phyloP scores from a whole-genome alignment of 2,329 filamentous ascomycete species.

The Diplocarpon rosae region DNA sequence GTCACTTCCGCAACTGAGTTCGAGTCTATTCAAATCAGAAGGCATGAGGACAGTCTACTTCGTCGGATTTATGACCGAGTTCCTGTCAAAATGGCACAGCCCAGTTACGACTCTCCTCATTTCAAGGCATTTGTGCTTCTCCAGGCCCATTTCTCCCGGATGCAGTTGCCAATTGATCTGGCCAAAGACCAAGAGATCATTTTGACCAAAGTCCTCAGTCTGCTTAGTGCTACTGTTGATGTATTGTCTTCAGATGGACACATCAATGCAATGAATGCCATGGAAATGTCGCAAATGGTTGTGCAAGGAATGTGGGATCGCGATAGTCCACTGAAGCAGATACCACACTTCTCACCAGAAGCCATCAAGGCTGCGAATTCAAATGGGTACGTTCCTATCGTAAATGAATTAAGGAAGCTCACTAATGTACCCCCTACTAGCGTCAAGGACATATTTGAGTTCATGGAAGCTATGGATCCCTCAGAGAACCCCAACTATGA shows the following conservation, averaged over 20 bases:
- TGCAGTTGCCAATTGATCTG: slow-evolving; percentile 91
- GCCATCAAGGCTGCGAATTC: slow-evolving; percentile 74
- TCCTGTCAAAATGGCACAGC: slow-evolving; percentile 88
- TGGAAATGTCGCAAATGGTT: slow-evolving; percentile 99
- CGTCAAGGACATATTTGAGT: slow-evolving; percentile 91
- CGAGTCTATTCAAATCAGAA: slow-evolving; percentile 84
- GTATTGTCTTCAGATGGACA: slow-evolving; percentile 93
- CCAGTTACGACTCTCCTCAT: slow-evolving; percentile 82
- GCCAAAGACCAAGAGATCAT: slow-evolving; percentile 92
- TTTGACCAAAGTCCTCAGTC: slow-evolving; percentile 70
- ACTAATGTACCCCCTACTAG: slow-evolving; percentile 34
- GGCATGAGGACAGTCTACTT: slow-evolving; percentile 81
- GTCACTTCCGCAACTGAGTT: slow-evolving; percentile 95
- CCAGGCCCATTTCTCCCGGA: slow-evolving; percentile 93
- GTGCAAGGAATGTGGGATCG: slow-evolving; percentile 99
- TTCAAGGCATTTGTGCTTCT: slow-evolving; percentile 98
- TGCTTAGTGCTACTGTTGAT: slow-evolving; percentile 87
- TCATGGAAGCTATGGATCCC: slow-evolving; percentile 98
- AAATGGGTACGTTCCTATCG: slow-evolving; percentile 48
- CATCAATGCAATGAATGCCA: slow-evolving; percentile 93
- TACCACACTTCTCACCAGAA: slow-evolving; percentile 82
- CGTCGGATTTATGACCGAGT: slow-evolving; percentile 88
- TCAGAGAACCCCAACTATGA: slow-evolving; percentile 79
- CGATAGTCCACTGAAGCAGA: slow-evolving; percentile 93
- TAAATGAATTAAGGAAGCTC: not conserved